A percentile compares a stretch with the other conserved stretches of the same genome.
These are phyloP conservation scores for Erysimum cheiranthoides DNA, from an alignment of 345 rosid species.

Conservation along the genomic window DNA sequence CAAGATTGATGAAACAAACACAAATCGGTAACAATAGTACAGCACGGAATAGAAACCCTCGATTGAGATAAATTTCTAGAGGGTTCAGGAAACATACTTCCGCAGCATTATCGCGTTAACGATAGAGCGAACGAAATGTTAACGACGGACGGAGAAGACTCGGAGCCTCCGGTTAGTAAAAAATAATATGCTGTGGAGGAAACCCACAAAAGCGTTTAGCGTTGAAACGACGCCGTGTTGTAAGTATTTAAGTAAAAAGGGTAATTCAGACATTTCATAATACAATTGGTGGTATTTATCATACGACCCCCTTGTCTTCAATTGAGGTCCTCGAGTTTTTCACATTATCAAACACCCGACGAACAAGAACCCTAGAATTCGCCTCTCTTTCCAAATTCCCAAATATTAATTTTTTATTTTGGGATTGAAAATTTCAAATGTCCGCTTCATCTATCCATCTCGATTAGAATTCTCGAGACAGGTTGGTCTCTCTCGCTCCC, in stretches of 20 bases:
- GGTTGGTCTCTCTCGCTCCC: slow-evolving; percentile 13
- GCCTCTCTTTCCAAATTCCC: slow-evolving; percentile 35
- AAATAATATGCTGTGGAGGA: background rate
- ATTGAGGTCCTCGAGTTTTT: slow-evolving; percentile 21
- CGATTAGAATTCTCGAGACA: background rate
- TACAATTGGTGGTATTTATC: slow-evolving; percentile 24
- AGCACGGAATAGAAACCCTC: background rate
- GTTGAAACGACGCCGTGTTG: slow-evolving; percentile 31
- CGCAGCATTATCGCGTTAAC: slow-evolving; percentile 43
- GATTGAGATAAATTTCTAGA: background rate
- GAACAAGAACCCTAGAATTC: slow-evolving; percentile 52
- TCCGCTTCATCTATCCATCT: slow-evolving; percentile 23
- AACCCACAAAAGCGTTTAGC: background rate
- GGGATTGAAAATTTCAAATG: slow-evolving; percentile 19
- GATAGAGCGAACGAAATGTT: background rate
- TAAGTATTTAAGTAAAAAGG: background rate
- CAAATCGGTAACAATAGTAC: too few species aligned
- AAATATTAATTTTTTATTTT: background rate
- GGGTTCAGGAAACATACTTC: slow-evolving; percentile 38
- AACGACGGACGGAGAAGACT: slow-evolving; percentile 32
- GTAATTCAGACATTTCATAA: slow-evolving; percentile 36
- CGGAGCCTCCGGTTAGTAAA: slow-evolving; percentile 30
- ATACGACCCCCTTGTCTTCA: slow-evolving; percentile 21
- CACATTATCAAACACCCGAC: slow-evolving; percentile 30
- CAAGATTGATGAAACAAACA: background rate